Conservation (phyloP, 352 stramenopile genomes). For the Blastocystis hominis region DNA sequence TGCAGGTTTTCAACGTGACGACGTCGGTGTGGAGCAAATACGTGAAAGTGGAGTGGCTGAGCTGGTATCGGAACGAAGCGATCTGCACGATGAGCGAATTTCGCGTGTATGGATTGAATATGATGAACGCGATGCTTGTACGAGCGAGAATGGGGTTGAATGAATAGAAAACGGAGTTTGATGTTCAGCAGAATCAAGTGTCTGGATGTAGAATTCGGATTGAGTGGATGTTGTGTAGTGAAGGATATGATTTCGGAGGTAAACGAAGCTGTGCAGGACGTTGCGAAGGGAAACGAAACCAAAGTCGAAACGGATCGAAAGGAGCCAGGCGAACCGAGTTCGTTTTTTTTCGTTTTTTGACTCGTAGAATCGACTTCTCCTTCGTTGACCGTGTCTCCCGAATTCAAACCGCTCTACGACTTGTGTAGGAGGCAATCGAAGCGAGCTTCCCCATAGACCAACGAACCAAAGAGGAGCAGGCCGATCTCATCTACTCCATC, state of each 20-base stretch:
- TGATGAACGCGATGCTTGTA: slow-evolving; percentile 42
- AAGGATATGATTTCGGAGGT: background rate
- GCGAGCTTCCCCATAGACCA: background rate
- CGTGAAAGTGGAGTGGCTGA: slow-evolving; percentile 23
- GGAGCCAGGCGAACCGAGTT: background rate
- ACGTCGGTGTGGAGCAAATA: slow-evolving; percentile 1
- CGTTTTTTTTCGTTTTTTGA: background rate
- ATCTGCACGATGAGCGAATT: slow-evolving; percentile 51
- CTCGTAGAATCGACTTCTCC: background rate
- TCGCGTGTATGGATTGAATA: slow-evolving; percentile 18
- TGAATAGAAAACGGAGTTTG: slow-evolving; percentile 9
- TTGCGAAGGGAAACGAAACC: background rate
- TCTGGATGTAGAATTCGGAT: background rate
- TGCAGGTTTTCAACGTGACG: slow-evolving; percentile 15
- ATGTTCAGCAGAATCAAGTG: background rate
- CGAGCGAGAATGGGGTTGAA: background rate
- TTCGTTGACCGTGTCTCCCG: background rate
- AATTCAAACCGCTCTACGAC: slow-evolving; percentile 39
- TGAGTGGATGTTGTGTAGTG: background rate
- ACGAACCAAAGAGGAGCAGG: background rate
- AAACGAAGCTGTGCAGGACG: background rate
- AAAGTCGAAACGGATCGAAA: background rate
- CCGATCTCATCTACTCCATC: background rate
- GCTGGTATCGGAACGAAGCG: slow-evolving; percentile 19
- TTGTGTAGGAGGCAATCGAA: background rate